Conservation (phyloP, 1,139 yeast genomes). For the Yamadazyma aaseri region DNA sequence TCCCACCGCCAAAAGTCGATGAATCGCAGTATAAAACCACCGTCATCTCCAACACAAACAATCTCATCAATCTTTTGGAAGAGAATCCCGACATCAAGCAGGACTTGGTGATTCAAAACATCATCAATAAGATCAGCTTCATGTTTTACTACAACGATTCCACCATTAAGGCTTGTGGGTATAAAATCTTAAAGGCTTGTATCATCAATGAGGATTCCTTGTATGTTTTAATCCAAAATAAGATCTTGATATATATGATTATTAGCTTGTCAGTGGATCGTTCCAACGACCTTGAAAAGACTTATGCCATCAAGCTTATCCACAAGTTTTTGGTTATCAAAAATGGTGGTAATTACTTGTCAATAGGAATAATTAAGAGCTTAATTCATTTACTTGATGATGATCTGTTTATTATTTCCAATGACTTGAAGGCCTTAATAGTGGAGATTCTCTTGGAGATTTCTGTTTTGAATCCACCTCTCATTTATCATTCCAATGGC, state of each 20-base stretch:
- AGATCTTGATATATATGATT: slow-evolving; percentile 63
- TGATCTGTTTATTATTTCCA: slow-evolving; percentile 10
- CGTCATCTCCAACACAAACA: slow-evolving; percentile 61
- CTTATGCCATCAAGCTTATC: slow-evolving; percentile 74
- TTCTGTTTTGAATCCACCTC: slow-evolving; percentile 57
- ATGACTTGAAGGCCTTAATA: slow-evolving; percentile 8
- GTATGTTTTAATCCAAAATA: slow-evolving; percentile 42
- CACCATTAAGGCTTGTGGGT: slow-evolving; percentile 74
- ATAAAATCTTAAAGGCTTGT: slow-evolving; percentile 66
- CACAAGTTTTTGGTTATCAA: slow-evolving; percentile 61
- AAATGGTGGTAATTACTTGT: slow-evolving; percentile 54
- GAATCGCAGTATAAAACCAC: slow-evolving; percentile 3
- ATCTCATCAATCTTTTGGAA: slow-evolving; percentile 55
- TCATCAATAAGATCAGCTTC: slow-evolving; percentile 59
- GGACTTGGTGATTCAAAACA: slow-evolving; percentile 63
- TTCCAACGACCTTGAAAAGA: slow-evolving; percentile 60
- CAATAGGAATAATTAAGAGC: slow-evolving; percentile 69
- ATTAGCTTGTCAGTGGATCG: slow-evolving; percentile 58
- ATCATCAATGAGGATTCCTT: slow-evolving; percentile 56
- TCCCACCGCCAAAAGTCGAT: slow-evolving; percentile 10
- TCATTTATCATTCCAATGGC: slow-evolving; percentile 65
- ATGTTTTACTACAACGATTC: slow-evolving; percentile 58
- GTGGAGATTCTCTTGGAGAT: slow-evolving; percentile 74
- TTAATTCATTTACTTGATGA: slow-evolving; percentile 67
- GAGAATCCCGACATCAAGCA: slow-evolving; percentile 60